These are phyloP conservation scores for Eimeria necatrix DNA, from an alignment of 169 alveolate species.

Conservation along the genomic window DNA sequence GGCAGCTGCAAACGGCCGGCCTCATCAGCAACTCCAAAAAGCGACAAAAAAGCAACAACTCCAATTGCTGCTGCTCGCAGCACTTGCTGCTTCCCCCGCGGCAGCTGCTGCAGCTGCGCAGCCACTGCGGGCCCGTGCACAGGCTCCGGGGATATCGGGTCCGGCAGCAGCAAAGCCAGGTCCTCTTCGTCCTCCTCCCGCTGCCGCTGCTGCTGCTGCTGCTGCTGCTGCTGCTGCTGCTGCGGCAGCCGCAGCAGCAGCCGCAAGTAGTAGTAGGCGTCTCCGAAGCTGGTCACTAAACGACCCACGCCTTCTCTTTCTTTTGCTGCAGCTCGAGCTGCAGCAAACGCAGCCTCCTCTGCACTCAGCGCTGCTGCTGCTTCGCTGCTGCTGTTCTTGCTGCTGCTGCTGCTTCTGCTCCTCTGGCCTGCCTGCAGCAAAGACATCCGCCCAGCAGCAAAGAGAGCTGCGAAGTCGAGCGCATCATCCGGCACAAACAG, in stretches of 20 bases:
- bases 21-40: slow-evolving; percentile 83
- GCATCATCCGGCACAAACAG: not conserved
- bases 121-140: not conserved
- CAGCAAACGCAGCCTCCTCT: not conserved
- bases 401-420: not conserved
- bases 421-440: not conserved
- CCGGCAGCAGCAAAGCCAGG: not conserved
- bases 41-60: slow-evolving; percentile 81
- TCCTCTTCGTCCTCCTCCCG: not conserved
- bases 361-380: slow-evolving; percentile 10
- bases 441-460: slow-evolving; percentile 13
- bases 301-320: not conserved
- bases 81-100: not conserved
- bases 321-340: not conserved
- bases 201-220: slow-evolving; percentile 45
- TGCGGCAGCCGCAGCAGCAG: slow-evolving; percentile 46
- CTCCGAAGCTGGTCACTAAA: not conserved
- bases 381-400: not conserved
- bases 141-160: not conserved
- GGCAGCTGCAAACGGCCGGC: slow-evolving; percentile 83
- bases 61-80: slow-evolving; percentile 56
- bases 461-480: not conserved
- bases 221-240: not conserved
- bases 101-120: not conserved
- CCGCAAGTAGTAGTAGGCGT: not conserved